phyloP scores from a whole-genome alignment of 2,329 filamentous ascomycete species.

The Sarocladium strictum region DNA sequence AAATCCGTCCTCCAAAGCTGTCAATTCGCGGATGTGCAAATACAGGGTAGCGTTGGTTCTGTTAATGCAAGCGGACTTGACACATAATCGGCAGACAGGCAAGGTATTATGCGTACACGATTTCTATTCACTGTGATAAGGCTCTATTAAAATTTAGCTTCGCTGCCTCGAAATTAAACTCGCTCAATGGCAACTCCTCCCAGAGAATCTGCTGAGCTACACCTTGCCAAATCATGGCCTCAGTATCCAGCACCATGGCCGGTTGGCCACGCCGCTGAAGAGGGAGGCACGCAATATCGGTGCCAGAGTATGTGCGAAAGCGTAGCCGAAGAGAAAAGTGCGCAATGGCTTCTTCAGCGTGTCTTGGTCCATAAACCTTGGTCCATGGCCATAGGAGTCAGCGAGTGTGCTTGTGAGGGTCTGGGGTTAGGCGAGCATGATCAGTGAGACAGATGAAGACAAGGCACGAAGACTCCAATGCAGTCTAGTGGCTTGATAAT shows the following conservation, averaged over 20 bases:
- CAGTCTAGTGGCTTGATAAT: too few species aligned
- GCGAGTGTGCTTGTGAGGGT: not conserved
- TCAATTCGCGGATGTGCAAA: too few species aligned
- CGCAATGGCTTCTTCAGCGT: not conserved
- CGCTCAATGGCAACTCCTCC: slow-evolving; percentile 12
- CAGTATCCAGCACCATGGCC: slow-evolving; percentile 11
- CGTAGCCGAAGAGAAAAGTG: slow-evolving; percentile 1
- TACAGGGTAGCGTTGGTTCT: too few species aligned
- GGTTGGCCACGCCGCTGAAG: slow-evolving; percentile 6
- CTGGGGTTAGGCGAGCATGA: not conserved
- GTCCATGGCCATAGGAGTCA: not conserved
- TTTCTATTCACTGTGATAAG: not conserved
- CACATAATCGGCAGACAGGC: too few species aligned
- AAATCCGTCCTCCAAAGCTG: too few species aligned
- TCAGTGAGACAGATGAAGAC: too few species aligned
- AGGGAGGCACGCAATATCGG: not conserved
- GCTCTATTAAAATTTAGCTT: not conserved
- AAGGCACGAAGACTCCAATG: too few species aligned
- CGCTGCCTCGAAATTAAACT: slow-evolving; percentile 9
- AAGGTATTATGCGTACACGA: too few species aligned
- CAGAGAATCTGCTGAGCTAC: slow-evolving; percentile 15
- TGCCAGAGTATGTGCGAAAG: slow-evolving; percentile 1
- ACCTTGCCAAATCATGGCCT: slow-evolving; percentile 14
- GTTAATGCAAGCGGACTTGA: too few species aligned
- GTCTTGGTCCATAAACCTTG: not conserved